These are phyloP conservation scores for Apiospora koreana DNA, from an alignment of 2,329 filamentous ascomycete genomes.

Conservation along the genomic window DNA sequence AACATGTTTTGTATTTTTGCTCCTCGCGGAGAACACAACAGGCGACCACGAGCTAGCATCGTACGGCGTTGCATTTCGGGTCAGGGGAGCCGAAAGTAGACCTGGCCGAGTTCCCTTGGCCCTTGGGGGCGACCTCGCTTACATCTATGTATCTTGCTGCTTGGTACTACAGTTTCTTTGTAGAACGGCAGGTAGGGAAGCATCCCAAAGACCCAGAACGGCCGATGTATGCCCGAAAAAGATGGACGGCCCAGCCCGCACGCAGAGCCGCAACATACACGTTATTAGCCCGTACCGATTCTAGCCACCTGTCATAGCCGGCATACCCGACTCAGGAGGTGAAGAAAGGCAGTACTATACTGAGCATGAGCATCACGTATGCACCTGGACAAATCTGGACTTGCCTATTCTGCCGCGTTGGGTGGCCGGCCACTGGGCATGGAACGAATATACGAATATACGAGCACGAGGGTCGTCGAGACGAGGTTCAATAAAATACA, in stretches of 20 bases:
- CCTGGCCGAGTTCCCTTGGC: background rate
- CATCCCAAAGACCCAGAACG: background rate
- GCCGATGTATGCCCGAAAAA: background rate
- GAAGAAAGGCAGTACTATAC: background rate
- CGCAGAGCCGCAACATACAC: constrained; percentile 2
- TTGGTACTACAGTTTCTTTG: background rate
- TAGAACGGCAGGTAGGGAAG: background rate
- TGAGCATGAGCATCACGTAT: background rate
- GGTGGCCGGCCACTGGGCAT: background rate
- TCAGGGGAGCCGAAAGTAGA: background rate
- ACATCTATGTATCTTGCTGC: background rate
- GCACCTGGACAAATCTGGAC: background rate
- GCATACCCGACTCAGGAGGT: background rate
- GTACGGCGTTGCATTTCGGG: background rate
- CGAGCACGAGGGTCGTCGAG: background rate
- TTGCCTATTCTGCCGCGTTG: background rate
- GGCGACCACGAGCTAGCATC: background rate
- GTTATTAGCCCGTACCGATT: background rate
- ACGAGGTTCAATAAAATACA: background rate
- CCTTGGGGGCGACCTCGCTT: background rate
- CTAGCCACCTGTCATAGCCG: background rate
- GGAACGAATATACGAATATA: background rate
- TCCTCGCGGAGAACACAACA: too few relatives aligned
- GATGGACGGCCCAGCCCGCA: background rate
- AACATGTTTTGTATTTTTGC: too few relatives aligned